These are phyloP conservation scores for Colletotrichum sp. DNA, from an alignment of 2,329 filamentous ascomycete genomes.

Conservation along the genomic window DNA sequence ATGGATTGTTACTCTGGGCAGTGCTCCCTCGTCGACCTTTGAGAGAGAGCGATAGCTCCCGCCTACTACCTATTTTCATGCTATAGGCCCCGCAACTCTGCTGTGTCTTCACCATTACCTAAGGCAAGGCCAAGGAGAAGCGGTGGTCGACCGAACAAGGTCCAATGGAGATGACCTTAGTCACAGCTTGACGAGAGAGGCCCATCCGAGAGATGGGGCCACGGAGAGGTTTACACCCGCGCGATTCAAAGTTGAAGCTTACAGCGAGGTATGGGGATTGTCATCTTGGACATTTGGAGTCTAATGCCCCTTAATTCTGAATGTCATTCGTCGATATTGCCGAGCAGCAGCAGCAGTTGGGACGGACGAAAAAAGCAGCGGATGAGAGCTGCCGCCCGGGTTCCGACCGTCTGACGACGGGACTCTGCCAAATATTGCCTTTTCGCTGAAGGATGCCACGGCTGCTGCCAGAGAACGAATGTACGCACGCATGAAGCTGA, in stretches of 20 bases:
- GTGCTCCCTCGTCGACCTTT: background rate
- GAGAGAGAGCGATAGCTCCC: background rate
- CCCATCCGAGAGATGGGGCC: background rate
- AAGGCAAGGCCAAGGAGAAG: background rate
- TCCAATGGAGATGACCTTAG: background rate
- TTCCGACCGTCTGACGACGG: background rate
- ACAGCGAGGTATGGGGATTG: background rate
- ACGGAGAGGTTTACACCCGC: background rate
- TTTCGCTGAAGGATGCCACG: background rate
- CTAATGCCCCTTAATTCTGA: background rate
- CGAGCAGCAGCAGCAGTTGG: background rate
- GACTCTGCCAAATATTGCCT: background rate
- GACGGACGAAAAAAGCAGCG: conserved; percentile 9
- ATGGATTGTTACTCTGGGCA: conserved; percentile 13
- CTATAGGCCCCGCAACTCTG: background rate
- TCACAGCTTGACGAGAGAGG: background rate
- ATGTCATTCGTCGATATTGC: background rate
- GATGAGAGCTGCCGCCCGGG: background rate
- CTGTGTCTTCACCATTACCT: conserved; percentile 7
- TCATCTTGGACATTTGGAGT: background rate
- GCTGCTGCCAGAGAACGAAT: background rate
- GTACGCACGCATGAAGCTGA: conserved; percentile 13
- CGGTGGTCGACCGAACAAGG: background rate
- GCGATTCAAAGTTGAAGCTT: background rate
- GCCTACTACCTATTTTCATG: background rate